These are phyloP conservation scores for Jatropha multifida DNA, from an alignment of 441 rosid species.

Conservation along the genomic window DNA sequence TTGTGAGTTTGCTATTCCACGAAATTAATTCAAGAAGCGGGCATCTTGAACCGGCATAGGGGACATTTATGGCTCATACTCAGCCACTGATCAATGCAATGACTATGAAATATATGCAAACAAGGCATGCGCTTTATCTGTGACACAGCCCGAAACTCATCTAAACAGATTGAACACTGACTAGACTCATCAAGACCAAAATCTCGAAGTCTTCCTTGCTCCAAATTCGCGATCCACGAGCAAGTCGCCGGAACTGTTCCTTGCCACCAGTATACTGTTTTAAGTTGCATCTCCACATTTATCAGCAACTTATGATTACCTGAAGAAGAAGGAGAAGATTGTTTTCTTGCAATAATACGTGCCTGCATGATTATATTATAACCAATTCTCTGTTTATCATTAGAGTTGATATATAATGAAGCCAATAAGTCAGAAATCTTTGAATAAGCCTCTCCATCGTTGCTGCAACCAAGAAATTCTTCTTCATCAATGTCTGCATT, in stretches of 20 bases:
- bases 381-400: conserved; percentile 3
- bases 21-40: background rate
- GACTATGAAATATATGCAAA: conserved; percentile 13
- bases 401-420: conserved; percentile 5
- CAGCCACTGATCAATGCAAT: conserved; percentile 18
- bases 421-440: conserved; percentile 12
- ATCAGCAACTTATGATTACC: conserved; percentile 5
- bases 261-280: conserved; percentile 18
- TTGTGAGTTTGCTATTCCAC: too few species aligned
- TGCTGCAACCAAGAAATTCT: conserved; percentile 1
- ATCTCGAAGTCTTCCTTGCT: background rate
- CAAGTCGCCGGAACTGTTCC: background rate
- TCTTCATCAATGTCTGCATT: conserved; percentile 10
- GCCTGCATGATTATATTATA: conserved; percentile 7
- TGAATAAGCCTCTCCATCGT: conserved; percentile 9
- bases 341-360: conserved; percentile 2
- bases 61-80: conserved; percentile 11
- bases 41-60: conserved; percentile 9
- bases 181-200: background rate
- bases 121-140: conserved; percentile 16
- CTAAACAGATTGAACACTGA: conserved; percentile 17
- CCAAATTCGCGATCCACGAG: background rate
- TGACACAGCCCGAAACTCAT: conserved; percentile 5
- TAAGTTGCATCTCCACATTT: conserved; percentile 6
- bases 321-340: background rate